Conservation (phyloP, 805 yeast species). For the Henningerozyma blattae region DNA sequence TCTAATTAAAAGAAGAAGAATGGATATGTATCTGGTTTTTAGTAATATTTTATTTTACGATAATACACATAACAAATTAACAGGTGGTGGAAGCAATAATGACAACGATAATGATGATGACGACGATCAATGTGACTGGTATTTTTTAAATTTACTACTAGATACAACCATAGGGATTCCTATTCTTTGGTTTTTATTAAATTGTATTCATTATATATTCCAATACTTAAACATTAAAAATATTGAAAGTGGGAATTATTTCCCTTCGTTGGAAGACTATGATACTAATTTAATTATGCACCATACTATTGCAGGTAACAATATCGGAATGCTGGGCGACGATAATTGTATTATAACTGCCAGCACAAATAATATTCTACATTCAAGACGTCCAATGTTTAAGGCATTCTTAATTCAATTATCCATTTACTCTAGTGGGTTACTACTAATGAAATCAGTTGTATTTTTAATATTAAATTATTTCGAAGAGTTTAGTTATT, state of each 20-base stretch:
- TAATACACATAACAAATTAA: no score
- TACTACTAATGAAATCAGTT: conserved; percentile 49
- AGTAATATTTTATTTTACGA: no score
- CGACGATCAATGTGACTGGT: conserved; percentile 86
- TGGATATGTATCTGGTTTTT: no score
- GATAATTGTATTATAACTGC: not conserved
- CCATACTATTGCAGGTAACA: no score
- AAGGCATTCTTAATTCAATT: conserved; percentile 63
- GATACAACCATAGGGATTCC: conserved; percentile 95
- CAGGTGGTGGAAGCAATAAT: not conserved
- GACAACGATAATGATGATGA: conserved; percentile 24
- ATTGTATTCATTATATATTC: conserved; percentile 35
- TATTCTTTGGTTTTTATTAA: conserved; percentile 49
- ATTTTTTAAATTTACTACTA: conserved; percentile 73
- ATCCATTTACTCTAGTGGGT: conserved; percentile 50
- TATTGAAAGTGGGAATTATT: conserved; percentile 36
- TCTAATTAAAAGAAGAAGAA: conserved; percentile 34
- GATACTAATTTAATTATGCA: no score
- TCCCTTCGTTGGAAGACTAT: conserved; percentile 2
- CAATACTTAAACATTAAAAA: conserved; percentile 24
- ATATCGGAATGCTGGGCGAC: no score
- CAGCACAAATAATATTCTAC: not conserved
- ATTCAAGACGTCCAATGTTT: conserved; percentile 38
- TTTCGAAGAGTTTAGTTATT: conserved; percentile 58
- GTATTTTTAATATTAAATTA: conserved; percentile 46